These are phyloP conservation scores for Penstemon barbatus DNA, from an alignment of 257 asterid species.

Conservation along the genomic window DNA sequence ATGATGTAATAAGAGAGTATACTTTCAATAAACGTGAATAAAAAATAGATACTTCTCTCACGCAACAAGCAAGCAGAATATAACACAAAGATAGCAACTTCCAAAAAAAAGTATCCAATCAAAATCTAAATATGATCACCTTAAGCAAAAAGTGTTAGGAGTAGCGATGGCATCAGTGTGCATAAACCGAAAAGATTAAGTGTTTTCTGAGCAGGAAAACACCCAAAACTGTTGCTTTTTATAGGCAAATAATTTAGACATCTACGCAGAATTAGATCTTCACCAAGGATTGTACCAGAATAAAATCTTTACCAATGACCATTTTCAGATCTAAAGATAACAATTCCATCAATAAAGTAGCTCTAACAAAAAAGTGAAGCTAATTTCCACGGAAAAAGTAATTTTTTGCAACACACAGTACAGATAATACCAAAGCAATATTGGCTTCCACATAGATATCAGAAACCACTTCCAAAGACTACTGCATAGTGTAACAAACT, in stretches of 20 bases:
- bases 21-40: background rate
- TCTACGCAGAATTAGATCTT: background rate
- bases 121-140: background rate
- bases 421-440: slow-evolving; percentile 16
- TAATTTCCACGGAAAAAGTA: slow-evolving; percentile 31
- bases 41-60: background rate
- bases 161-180: no score
- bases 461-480: slow-evolving; percentile 14
- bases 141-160: background rate
- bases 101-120: background rate
- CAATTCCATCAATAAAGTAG: slow-evolving; percentile 15
- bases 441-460: slow-evolving; percentile 33
- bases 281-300: slow-evolving; percentile 15
- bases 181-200: slow-evolving; percentile 8
- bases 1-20: background rate
- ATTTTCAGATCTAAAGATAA: slow-evolving; percentile 18
- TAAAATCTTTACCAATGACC: slow-evolving; percentile 5
- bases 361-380: slow-evolving; percentile 22
- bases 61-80: background rate
- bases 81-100: background rate
- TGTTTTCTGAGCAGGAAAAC: slow-evolving; percentile 38
- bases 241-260: background rate
- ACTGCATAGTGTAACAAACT: slow-evolving; percentile 3
- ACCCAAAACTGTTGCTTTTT: slow-evolving; percentile 22
- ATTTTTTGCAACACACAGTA: slow-evolving; percentile 4